Conservation (phyloP, 1,284 basidiomycete genomes). For the Ganoderma multipileum region DNA sequence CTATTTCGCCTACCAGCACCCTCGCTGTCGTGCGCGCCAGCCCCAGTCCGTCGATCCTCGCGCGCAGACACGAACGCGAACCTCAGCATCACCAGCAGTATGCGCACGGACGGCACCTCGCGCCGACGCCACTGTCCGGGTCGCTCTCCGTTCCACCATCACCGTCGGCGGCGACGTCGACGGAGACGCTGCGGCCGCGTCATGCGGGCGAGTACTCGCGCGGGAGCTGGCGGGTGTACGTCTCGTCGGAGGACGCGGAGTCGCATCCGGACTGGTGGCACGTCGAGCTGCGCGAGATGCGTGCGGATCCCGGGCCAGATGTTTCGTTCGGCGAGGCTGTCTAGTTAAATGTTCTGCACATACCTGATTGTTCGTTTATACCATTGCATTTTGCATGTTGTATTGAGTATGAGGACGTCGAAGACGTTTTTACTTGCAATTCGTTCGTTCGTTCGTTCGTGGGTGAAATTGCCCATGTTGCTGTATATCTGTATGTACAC, state of each 20-base stretch:
- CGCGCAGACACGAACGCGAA: neutral
- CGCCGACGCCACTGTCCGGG: neutral
- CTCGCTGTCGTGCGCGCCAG: neutral
- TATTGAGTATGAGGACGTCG: neutral
- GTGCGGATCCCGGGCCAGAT: neutral
- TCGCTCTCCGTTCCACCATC: neutral
- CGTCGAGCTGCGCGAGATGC: conserved; percentile 32
- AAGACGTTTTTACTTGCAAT: too few relatives aligned
- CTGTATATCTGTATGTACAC: neutral
- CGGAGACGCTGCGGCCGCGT: conserved; percentile 17
- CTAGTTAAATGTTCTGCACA: neutral
- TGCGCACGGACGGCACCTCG: neutral
- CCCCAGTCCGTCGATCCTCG: neutral
- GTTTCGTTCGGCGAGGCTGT: conserved; percentile 15
- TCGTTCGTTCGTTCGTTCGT: neutral
- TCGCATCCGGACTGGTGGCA: conserved; percentile 26
- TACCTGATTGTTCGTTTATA: neutral
- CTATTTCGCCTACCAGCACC: conserved; percentile 10
- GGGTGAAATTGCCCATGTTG: neutral
- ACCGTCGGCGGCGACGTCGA: conserved; percentile 16
- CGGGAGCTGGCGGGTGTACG: conserved; percentile 9
- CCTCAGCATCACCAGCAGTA: neutral
- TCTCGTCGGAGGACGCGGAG: conserved; percentile 18
- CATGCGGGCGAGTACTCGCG: conserved; percentile 14
- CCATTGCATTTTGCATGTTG: neutral